These are phyloP conservation scores for Tinospora cordifolia DNA, from an alignment of 164 flowering plant genomes.

Conservation along the genomic window DNA sequence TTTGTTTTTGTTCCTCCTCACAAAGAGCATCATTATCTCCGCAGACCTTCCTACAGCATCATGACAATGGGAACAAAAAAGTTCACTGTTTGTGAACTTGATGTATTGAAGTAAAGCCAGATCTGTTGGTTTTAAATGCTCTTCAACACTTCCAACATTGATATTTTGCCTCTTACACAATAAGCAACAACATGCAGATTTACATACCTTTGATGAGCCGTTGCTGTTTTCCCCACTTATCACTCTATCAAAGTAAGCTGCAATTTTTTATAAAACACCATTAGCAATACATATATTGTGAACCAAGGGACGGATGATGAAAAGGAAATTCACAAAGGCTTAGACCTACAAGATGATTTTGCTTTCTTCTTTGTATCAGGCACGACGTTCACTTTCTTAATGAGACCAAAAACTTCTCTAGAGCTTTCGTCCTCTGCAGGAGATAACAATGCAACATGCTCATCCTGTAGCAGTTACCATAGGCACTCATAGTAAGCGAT, in stretches of 20 bases:
- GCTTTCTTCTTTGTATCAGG: slow-evolving; percentile 53
- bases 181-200: neutral
- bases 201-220: slow-evolving; percentile 52
- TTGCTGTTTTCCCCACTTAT: slow-evolving; percentile 39
- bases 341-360: slow-evolving; percentile 48
- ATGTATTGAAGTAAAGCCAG: neutral
- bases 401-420: slow-evolving; percentile 73
- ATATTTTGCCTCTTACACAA: neutral
- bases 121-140: neutral
- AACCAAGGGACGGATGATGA: neutral
- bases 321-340: neutral
- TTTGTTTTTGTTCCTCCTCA: no score
- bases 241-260: slow-evolving; percentile 49
- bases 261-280: slow-evolving; percentile 13
- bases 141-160: neutral
- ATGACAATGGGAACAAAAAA: no score
- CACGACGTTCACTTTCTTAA: slow-evolving; percentile 69
- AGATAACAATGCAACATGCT: slow-evolving; percentile 33
- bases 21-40: neutral
- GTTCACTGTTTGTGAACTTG: no score
- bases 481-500: neutral
- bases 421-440: slow-evolving; percentile 63
- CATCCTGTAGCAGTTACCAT: slow-evolving; percentile 37
- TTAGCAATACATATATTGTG: neutral
- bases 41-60: no score